These are phyloP conservation scores for Asterella californica DNA, from an alignment of 225 moss, liverwort and hornwort genomes.

Conservation along the genomic window DNA sequence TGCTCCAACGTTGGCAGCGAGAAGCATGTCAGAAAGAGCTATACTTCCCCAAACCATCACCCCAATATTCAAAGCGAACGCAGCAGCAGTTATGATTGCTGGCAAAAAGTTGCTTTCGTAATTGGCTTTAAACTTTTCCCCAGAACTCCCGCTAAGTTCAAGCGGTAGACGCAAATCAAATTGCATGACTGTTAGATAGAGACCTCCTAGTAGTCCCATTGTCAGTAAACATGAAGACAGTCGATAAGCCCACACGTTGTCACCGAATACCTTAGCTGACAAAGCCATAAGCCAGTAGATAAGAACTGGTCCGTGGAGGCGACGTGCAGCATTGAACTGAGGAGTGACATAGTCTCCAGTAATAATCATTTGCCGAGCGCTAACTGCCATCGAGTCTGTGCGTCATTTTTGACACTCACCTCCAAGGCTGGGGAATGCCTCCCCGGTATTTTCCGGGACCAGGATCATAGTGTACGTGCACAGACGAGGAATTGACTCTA, in stretches of 20 bases:
- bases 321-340: constrained; percentile 65
- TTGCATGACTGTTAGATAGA: constrained; percentile 51
- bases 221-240: constrained; percentile 59
- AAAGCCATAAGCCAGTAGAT: constrained; percentile 71
- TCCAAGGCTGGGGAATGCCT: too few species aligned
- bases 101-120: constrained; percentile 38
- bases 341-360: constrained; percentile 63
- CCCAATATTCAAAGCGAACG: constrained; percentile 67
- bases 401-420: too few species aligned
- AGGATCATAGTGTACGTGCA: too few species aligned
- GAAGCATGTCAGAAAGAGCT: constrained; percentile 70
- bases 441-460: too few species aligned
- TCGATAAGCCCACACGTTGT: constrained; percentile 54
- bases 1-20: constrained; percentile 59
- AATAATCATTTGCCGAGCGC: constrained; percentile 69
- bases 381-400: too few species aligned
- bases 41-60: constrained; percentile 67
- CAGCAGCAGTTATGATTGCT: constrained; percentile 51
- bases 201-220: constrained; percentile 51
- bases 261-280: constrained; percentile 56
- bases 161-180: constrained; percentile 41
- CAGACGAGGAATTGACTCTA: too few species aligned
- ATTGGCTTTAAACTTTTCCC: constrained; percentile 3
- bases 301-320: constrained; percentile 55
- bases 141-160: constrained; percentile 15